These are phyloP conservation scores for Plasmodium coatneyi DNA, from an alignment of 169 alveolate genomes.

Conservation along the genomic window DNA sequence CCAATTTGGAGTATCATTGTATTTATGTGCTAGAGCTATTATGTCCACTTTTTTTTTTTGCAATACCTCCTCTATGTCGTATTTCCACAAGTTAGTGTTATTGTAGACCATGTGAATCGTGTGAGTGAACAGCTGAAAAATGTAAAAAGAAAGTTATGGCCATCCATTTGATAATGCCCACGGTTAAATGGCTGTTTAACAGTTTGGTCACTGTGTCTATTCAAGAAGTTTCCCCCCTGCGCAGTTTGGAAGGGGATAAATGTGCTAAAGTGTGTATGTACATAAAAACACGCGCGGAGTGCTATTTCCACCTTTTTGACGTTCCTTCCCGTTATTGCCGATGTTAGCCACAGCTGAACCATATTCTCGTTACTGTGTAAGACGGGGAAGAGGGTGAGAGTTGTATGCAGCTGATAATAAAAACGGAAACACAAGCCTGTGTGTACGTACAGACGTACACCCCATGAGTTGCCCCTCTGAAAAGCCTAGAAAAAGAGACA, in stretches of 20 bases:
- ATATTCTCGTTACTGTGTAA: conserved; percentile 35
- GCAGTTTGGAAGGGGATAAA: background rate
- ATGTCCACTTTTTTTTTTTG: conserved; percentile 8
- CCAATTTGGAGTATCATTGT: background rate
- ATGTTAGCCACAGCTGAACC: conserved; percentile 69
- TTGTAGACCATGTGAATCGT: conserved; percentile 71
- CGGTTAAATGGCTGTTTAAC: background rate
- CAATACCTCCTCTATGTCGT: conserved; percentile 41
- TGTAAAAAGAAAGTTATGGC: background rate
- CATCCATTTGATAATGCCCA: conserved; percentile 8
- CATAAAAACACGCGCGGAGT: background rate
- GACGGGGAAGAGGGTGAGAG: background rate
- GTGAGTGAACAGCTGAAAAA: conserved; percentile 56
- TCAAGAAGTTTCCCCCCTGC: background rate
- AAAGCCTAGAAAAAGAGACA: background rate
- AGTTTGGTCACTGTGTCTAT: background rate
- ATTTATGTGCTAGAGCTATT: background rate
- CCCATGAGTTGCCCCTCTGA: background rate
- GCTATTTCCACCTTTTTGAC: conserved; percentile 56
- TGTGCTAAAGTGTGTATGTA: background rate
- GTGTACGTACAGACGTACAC: background rate
- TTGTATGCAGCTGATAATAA: background rate
- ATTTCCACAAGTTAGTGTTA: conserved; percentile 74
- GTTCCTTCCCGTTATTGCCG: conserved; percentile 66
- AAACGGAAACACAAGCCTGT: background rate